phyloP scores from a whole-genome alignment of 202 grass and related monocot species.

The Brachypodium distachyon region DNA sequence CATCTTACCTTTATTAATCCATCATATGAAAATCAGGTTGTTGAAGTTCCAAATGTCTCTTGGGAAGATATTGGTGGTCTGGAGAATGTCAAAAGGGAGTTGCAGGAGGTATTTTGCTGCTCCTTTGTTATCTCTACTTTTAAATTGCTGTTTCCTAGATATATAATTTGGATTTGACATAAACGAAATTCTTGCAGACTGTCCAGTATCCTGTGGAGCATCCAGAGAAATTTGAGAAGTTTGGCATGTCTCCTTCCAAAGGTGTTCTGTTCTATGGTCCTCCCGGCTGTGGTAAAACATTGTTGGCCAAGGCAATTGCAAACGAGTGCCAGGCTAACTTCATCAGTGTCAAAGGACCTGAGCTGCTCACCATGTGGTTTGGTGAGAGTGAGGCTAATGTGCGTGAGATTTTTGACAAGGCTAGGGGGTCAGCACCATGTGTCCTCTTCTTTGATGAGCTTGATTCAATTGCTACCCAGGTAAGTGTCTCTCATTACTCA shows the following conservation, averaged over 20 bases:
- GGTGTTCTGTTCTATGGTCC: slow-evolving; percentile 94
- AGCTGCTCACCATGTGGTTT: slow-evolving; percentile 81
- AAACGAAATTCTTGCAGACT: slow-evolving; percentile 38
- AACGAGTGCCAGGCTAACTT: slow-evolving; percentile 97
- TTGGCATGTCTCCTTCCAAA: slow-evolving; percentile 75
- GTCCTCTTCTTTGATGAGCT: slow-evolving; percentile 74
- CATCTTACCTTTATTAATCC: neutral
- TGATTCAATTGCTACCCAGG: slow-evolving; percentile 73
- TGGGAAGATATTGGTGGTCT: slow-evolving; percentile 93
- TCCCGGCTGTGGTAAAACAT: slow-evolving; percentile 87
- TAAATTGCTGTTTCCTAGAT: neutral
- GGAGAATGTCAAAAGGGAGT: slow-evolving; percentile 85
- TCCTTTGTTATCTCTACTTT: neutral
- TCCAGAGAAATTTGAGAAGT: slow-evolving; percentile 77
- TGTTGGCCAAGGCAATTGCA: slow-evolving; percentile 92
- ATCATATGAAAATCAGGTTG: slow-evolving; percentile 44
- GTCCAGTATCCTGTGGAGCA: slow-evolving; percentile 74
- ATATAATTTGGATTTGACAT: neutral
- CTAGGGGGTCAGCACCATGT: slow-evolving; percentile 67
- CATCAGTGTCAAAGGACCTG: slow-evolving; percentile 68
- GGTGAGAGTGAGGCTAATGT: slow-evolving; percentile 72
- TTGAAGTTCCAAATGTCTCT: slow-evolving; percentile 91
- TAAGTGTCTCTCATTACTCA: neutral
- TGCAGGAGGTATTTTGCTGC: slow-evolving; percentile 62
- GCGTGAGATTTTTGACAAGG: slow-evolving; percentile 74